Evolutionary conservation across 495 filamentous ascomycete genomes (phyloP).

Genomic region (Penicillium cinerascens): DNA sequence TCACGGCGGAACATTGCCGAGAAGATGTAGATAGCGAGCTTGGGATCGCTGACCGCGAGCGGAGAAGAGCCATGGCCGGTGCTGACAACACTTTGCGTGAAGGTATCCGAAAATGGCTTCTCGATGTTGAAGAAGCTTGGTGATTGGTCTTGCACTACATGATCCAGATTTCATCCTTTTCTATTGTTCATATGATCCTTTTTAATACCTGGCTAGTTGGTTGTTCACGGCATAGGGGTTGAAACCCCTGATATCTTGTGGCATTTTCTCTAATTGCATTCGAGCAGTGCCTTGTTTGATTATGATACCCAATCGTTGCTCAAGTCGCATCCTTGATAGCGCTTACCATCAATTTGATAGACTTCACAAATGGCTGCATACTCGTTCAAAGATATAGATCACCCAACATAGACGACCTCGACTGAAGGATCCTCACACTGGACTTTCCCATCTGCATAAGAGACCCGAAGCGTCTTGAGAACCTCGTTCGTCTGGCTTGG

Average conservation of each 20-base stretch:
- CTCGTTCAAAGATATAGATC: background rate
- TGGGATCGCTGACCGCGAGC: conserved; percentile 35
- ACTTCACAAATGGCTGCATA: background rate
- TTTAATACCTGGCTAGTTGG: background rate
- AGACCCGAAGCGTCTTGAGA: conserved; percentile 23
- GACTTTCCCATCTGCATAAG: conserved; percentile 8
- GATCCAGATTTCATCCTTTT: conserved; percentile 2
- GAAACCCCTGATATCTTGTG: background rate
- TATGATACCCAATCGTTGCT: conserved; percentile 28
- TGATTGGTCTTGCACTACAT: conserved; percentile 15
- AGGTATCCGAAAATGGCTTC: conserved; percentile 62
- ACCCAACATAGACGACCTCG: conserved; percentile 14
- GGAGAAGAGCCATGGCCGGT: conserved; percentile 32
- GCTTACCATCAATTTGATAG: background rate
- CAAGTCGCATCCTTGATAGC: conserved; percentile 3
- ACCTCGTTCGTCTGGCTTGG: conserved; percentile 32
- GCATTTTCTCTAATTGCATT: background rate
- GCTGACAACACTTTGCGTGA: conserved; percentile 59
- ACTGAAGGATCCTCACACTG: conserved; percentile 11
- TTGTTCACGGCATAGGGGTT: background rate
- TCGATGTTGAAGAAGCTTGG: conserved; percentile 53
- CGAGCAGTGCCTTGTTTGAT: conserved; percentile 11
- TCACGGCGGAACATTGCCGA: conserved; percentile 52
- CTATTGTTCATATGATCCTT: background rate
- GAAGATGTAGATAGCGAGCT: conserved; percentile 40